phyloP scores from a whole-genome alignment of 495 filamentous ascomycete genomes.

The Hyaloscypha variabilis region DNA sequence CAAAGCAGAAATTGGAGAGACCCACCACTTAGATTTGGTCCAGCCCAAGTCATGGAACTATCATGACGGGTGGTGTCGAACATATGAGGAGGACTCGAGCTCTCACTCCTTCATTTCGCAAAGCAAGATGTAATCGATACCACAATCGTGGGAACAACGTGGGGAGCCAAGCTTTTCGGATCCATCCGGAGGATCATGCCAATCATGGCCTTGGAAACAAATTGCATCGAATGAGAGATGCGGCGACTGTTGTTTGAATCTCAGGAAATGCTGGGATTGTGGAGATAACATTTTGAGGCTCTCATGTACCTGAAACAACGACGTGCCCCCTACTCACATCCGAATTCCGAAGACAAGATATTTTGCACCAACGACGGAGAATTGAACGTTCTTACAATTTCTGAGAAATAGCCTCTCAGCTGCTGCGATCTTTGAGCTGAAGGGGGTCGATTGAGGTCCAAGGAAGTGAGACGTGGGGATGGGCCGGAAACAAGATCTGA shows the following conservation, averaged over 20 bases:
- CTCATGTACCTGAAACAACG: neutral
- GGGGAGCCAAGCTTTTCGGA: neutral
- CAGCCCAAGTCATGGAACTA: neutral
- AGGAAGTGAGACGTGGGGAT: too few species aligned
- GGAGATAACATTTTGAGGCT: slow-evolving; percentile 4
- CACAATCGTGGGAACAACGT: neutral
- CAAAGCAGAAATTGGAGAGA: neutral
- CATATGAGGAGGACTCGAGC: neutral
- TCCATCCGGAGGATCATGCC: neutral
- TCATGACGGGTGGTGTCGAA: neutral
- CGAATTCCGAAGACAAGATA: too few species aligned
- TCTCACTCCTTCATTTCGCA: neutral
- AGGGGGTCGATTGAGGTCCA: neutral
- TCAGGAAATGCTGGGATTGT: slow-evolving; percentile 2
- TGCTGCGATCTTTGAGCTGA: neutral
- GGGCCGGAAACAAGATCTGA: too few species aligned
- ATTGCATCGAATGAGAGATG: slow-evolving; percentile 10
- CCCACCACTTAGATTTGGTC: slow-evolving; percentile 1
- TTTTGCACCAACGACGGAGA: neutral
- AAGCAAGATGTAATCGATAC: neutral
- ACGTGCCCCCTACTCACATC: neutral
- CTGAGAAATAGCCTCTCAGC: neutral
- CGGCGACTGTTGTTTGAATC: slow-evolving; percentile 7
- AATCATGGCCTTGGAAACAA: slow-evolving; percentile 3
- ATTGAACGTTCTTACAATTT: neutral